These are phyloP conservation scores for Phytophthora litchii DNA, from an alignment of 352 stramenopile species.

Conservation along the genomic window DNA sequence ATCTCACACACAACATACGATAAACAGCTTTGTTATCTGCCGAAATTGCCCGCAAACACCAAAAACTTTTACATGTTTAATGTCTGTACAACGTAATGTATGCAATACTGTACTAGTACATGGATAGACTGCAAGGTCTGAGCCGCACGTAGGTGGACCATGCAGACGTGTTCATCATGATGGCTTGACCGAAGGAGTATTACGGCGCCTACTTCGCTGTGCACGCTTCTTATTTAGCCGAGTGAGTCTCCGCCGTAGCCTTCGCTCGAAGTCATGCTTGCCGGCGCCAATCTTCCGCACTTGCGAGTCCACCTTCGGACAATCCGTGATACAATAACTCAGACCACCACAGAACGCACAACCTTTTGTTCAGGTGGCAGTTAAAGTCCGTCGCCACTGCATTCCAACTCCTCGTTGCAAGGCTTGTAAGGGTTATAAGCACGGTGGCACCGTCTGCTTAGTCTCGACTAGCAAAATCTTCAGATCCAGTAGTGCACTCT, in stretches of 20 bases:
- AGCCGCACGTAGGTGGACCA: too few relatives aligned
- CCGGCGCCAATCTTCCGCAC: constrained; percentile 94
- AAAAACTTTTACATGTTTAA: too few relatives aligned
- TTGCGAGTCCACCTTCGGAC: constrained; percentile 99
- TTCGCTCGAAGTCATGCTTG: constrained; percentile 91
- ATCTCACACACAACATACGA: not conserved
- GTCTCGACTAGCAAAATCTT: constrained; percentile 98
- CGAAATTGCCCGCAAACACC: not conserved
- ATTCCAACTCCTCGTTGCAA: constrained; percentile 88
- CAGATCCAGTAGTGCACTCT: constrained; percentile 97
- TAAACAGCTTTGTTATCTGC: not conserved
- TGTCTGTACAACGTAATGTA: too few relatives aligned
- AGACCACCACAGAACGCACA: constrained; percentile 99
- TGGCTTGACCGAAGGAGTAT: too few relatives aligned
- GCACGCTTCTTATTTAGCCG: constrained; percentile 43
- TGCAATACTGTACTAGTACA: too few relatives aligned
- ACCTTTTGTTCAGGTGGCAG: constrained; percentile 88
- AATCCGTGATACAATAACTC: constrained; percentile 98
- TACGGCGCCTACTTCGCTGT: constrained; percentile 7
- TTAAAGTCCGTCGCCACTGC: constrained; percentile 50
- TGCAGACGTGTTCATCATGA: too few relatives aligned
- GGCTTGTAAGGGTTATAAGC: too few relatives aligned
- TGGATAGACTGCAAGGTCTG: too few relatives aligned
- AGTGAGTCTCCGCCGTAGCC: constrained; percentile 95
- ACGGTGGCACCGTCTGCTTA: constrained; percentile 98